These are phyloP conservation scores for Colletotrichum endophyticum DNA, from an alignment of 2,329 filamentous ascomycete genomes.

Conservation along the genomic window DNA sequence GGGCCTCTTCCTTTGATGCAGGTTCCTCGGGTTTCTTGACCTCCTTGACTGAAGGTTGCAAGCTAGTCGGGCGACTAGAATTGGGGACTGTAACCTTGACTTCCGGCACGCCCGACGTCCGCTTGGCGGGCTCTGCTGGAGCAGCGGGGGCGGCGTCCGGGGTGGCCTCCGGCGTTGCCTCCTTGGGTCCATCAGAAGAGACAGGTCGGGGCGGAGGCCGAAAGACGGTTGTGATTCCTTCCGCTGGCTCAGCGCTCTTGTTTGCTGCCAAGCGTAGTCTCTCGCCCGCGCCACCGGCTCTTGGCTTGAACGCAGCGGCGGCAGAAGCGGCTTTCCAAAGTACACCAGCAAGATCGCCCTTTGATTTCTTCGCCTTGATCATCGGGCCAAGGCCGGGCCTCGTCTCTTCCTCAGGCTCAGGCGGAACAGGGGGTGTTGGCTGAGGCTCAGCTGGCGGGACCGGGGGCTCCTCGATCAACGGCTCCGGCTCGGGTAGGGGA, in stretches of 20 bases:
- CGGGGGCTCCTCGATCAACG: background rate
- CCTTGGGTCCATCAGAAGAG: conserved; percentile 39
- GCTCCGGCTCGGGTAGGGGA: background rate
- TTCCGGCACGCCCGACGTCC: conserved; percentile 53
- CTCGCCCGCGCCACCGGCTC: conserved; percentile 85
- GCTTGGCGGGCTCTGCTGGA: conserved; percentile 33
- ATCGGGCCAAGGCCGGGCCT: conserved; percentile 88
- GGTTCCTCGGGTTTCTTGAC: conserved; percentile 28
- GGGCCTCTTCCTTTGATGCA: conserved; percentile 51
- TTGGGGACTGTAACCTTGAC: conserved; percentile 62
- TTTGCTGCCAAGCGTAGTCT: conserved; percentile 69
- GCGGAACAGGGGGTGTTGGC: conserved; percentile 26
- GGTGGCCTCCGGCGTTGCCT: conserved; percentile 26
- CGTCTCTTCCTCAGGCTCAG: conserved; percentile 40
- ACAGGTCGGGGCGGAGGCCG: conserved; percentile 69
- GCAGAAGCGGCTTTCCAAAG: conserved; percentile 83
- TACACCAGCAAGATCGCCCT: conserved; percentile 73
- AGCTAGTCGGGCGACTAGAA: conserved; percentile 41
- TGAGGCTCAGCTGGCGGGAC: conserved; percentile 14
- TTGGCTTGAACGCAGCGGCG: conserved; percentile 75
- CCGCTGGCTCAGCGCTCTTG: conserved; percentile 39
- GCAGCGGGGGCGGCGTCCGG: conserved; percentile 25
- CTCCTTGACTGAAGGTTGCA: conserved; percentile 43
- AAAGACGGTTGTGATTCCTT: conserved; percentile 89
- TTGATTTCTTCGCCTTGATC: conserved; percentile 81